Conservation (phyloP, 2,329 filamentous ascomycete genomes). For the Colletotrichum zoysiae region DNA sequence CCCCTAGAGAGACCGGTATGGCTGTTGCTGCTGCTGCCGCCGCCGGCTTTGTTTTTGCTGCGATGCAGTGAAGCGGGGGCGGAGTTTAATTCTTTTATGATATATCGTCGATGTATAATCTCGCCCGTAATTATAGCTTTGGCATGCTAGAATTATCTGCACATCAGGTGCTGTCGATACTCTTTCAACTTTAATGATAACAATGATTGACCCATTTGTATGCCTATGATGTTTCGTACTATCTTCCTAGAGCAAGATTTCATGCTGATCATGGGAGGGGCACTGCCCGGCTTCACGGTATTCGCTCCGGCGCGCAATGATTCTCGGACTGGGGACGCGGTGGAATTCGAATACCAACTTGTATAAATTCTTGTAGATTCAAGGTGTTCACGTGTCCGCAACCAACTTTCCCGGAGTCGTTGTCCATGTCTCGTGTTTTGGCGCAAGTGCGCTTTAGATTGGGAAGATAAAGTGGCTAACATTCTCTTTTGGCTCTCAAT, state of each 20-base stretch:
- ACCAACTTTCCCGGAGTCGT: not conserved
- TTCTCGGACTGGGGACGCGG: not conserved
- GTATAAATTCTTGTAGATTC: not conserved
- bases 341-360: not conserved
- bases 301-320: too few relatives aligned
- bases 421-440: too few relatives aligned
- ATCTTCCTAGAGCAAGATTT: too few relatives aligned
- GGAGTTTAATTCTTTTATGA: not conserved
- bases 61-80: not conserved
- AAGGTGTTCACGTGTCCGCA: not conserved
- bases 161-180: not conserved
- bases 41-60: slow-evolving; percentile 12
- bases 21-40: slow-evolving; percentile 11
- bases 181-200: not conserved
- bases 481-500: not conserved
- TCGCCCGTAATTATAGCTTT: not conserved
- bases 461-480: not conserved
- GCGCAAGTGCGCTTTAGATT: not conserved
- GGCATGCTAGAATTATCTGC: not conserved
- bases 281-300: too few relatives aligned
- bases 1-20: slow-evolving; percentile 5
- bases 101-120: not conserved
- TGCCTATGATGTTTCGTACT: not conserved
- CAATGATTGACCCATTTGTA: too few relatives aligned
- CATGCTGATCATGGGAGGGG: too few relatives aligned